A percentile compares a stretch with the other conserved stretches of the same genome.
Conservation (phyloP, 441 rosid genomes). For the Jatropha multifida region DNA sequence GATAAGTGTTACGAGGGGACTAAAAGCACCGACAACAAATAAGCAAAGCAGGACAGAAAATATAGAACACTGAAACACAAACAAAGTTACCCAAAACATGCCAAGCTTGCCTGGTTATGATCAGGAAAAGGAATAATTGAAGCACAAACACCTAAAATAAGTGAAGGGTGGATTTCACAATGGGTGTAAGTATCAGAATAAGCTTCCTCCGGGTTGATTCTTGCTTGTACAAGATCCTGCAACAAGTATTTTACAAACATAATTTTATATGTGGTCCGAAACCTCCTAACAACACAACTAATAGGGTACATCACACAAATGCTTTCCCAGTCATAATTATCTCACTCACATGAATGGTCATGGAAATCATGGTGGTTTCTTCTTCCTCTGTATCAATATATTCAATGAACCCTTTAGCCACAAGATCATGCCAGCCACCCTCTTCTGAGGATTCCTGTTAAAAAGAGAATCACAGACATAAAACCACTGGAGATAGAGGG, state of each 20-base stretch:
- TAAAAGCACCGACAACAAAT: constrained; percentile 33
- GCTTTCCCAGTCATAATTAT: constrained; percentile 1
- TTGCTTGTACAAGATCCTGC: constrained; percentile 94
- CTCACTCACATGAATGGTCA: constrained; percentile 91
- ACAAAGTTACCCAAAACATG: constrained; percentile 11
- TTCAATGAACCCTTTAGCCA: constrained; percentile 82
- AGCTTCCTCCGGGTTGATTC: constrained; percentile 74
- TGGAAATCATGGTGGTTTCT: constrained; percentile 98
- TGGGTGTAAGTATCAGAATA: constrained; percentile 90
- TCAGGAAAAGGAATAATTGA: constrained; percentile 99
- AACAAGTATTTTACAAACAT: constrained; percentile 20
- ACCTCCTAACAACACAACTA: constrained; percentile 6
- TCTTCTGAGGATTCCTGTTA: constrained; percentile 80
- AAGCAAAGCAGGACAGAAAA: constrained; percentile 6
- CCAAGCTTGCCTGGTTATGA: constrained; percentile 78
- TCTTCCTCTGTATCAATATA: constrained; percentile 98
- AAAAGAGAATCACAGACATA: constrained; percentile 15
- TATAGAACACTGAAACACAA: background rate
- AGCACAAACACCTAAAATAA: constrained; percentile 96
- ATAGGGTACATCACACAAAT: background rate
- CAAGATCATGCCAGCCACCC: constrained; percentile 96
- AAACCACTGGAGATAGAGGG: background rate
- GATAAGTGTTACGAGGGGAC: constrained; percentile 99
- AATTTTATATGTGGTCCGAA: constrained; percentile 3
- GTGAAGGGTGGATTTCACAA: constrained; percentile 98